Percentiles rank a stretch among this genome's conserved stretches.
phyloP scores from a whole-genome alignment of 2,329 filamentous ascomycete genomes.

The Pseudogymnoascus sp. region DNA sequence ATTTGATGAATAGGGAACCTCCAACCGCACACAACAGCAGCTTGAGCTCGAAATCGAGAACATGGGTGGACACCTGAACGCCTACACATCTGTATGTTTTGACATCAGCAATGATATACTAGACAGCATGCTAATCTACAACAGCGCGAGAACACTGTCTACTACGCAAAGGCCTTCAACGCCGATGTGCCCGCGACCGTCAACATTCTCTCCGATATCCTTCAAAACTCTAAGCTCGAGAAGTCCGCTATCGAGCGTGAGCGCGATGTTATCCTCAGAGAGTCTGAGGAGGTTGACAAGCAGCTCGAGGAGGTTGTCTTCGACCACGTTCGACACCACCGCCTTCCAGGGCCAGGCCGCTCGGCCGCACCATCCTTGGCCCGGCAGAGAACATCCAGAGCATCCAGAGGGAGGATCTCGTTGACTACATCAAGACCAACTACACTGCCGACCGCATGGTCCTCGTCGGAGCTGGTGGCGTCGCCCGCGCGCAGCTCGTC shows the following conservation, averaged over 20 bases:
- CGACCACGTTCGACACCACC: slow-evolving; percentile 95
- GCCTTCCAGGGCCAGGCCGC: slow-evolving; percentile 92
- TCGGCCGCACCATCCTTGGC: slow-evolving; percentile 95
- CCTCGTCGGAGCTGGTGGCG: slow-evolving; percentile 86
- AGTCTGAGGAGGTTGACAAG: slow-evolving; percentile 99
- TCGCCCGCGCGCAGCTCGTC: slow-evolving; percentile 90
- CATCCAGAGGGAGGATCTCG: slow-evolving; percentile 85
- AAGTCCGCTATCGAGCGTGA: slow-evolving; percentile 88
- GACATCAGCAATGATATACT: not conserved
- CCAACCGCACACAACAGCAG: slow-evolving; percentile 91
- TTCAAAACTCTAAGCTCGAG: slow-evolving; percentile 99
- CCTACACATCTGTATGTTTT: slow-evolving; percentile 87
- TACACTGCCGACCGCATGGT: slow-evolving; percentile 99
- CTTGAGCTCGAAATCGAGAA: slow-evolving; percentile 99
- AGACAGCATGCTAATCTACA: slow-evolving; percentile 11
- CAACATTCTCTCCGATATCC: slow-evolving; percentile 97
- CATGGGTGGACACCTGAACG: slow-evolving; percentile 98
- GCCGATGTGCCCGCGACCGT: slow-evolving; percentile 92
- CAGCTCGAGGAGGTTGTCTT: slow-evolving; percentile 99
- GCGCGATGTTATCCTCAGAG: slow-evolving; percentile 95
- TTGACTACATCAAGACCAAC: slow-evolving; percentile 98
- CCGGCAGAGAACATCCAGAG: slow-evolving; percentile 97
- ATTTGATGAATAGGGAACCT: slow-evolving; percentile 61
- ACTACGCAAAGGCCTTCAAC: slow-evolving; percentile 99
- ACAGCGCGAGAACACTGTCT: slow-evolving; percentile 97